These are phyloP conservation scores for Dryadomyces quercus-mongolicae DNA, from an alignment of 2,329 filamentous ascomycete genomes.

Conservation along the genomic window DNA sequence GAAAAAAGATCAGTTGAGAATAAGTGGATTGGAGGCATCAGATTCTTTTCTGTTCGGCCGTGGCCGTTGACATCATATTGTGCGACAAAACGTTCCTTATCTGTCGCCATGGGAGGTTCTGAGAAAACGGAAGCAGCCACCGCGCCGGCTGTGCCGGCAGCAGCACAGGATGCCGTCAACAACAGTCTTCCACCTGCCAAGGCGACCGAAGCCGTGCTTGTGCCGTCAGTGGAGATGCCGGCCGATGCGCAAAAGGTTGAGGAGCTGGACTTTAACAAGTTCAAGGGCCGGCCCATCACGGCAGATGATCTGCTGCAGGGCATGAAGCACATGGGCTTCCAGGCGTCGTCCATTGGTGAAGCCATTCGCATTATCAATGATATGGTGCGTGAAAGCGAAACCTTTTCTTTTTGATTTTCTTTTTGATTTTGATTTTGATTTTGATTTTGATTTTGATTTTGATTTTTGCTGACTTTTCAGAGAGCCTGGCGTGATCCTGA, in stretches of 20 bases:
- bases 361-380: conserved; percentile 87
- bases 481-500: conserved; percentile 72
- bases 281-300: conserved; percentile 63
- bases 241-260: conserved; percentile 67
- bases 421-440: background rate
- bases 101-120: background rate
- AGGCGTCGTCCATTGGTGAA: conserved; percentile 62
- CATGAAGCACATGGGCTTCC: conserved; percentile 76
- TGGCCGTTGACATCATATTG: too few species aligned
- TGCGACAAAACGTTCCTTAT: too few species aligned
- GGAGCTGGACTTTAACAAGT: conserved; percentile 84
- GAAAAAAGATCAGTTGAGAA: background rate
- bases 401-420: background rate
- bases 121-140: background rate
- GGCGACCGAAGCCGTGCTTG: conserved; percentile 71
- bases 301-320: conserved; percentile 72
- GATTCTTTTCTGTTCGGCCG: too few species aligned
- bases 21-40: too few species aligned
- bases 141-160: too few species aligned
- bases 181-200: conserved; percentile 36
- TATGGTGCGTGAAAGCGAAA: conserved; percentile 61
- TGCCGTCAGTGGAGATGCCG: conserved; percentile 72
- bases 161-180: too few species aligned
- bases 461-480: conserved; percentile 21
- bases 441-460: background rate